Base-by-base conservation (phyloP, 768 basidiomycete species). In the Hebeloma cylindrosporum region DNA sequence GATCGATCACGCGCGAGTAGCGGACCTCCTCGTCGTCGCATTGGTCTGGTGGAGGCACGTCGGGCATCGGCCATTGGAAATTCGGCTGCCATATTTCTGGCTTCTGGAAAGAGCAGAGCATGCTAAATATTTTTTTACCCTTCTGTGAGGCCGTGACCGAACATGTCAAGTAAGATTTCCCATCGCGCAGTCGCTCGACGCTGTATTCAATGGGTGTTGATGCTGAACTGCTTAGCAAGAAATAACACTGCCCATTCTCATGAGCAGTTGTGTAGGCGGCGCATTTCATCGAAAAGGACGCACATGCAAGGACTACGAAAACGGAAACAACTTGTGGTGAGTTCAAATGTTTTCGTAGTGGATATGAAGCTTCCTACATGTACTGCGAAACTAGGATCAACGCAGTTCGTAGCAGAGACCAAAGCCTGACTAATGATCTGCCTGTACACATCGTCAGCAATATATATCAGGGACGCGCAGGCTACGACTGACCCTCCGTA, bases 361-460 rank as follows among this genome's bases (percentile, higher is more conserved):
- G 27, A 20, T 21, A 41, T n/a, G 10, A 21, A 25, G 27, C 22
- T 34, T 11, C 88, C 70, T 58, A 90, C 89, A 67, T 93, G 87
- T 22, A 90, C 64, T 18, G 75, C 77, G 61, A 77, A 88, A 11
- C 66, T 72, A 9, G 80, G 70, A 32, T 80, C 69, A 0, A 93
- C 86, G 40, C 82, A 80, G 48, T 82, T 83, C 10, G 87, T 89
- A 1, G 90, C 90, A 2, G 87, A 78, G 9, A 89, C 84, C 21
- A 93, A 67, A 4, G 89, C 91, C 58, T 93, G 90, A 27, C 86
- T 89, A 52, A 93, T 90, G 45, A 93, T 90, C 64, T 92, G 88
- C 3, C 77, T 70, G 21, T 51, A 16, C 18, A 5, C 8, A 17
- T 13, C 14, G 35, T 16, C 20, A 16, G 18, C 18, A 5, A 11